A percentile compares a stretch with the other conserved stretches of the same genome.
Evolutionary conservation across 2,329 filamentous ascomycete species (phyloP).

Genomic region (Verticillium nonalfalfae): DNA sequence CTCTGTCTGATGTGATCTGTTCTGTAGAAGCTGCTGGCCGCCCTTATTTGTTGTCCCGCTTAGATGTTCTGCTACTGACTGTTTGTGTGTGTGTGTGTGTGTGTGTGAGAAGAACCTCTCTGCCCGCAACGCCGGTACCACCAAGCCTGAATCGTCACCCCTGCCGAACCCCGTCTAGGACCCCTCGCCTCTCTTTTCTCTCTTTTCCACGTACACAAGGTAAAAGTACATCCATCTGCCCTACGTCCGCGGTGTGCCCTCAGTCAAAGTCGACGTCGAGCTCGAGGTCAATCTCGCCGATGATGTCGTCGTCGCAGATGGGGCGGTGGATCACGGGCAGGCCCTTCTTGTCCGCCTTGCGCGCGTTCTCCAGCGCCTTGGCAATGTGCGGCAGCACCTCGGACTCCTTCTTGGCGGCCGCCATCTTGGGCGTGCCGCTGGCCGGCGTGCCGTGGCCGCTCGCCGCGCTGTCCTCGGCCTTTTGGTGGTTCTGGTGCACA

Average conservation of each 20-base stretch:
- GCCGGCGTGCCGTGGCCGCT: slow-evolving; percentile 40
- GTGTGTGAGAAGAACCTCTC: no score
- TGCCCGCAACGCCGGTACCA: no score
- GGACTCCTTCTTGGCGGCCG: slow-evolving; percentile 29
- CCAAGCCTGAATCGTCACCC: no score
- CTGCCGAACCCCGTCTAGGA: not conserved
- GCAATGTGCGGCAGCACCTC: slow-evolving; percentile 43
- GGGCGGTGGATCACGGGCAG: slow-evolving; percentile 68
- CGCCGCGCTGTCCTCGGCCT: slow-evolving; percentile 12
- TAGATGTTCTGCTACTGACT: no score
- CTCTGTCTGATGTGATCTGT: no score
- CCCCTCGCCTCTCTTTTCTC: not conserved
- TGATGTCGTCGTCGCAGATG: slow-evolving; percentile 86
- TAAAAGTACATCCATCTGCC: not conserved
- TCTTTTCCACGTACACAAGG: not conserved
- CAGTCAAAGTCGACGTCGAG: slow-evolving; percentile 81
- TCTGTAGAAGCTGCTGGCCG: no score
- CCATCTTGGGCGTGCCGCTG: slow-evolving; percentile 43
- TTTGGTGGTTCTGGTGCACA: slow-evolving; percentile 49
- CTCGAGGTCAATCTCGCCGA: slow-evolving; percentile 80
- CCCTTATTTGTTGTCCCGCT: no score
- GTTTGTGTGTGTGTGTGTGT: no score
- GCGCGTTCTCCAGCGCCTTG: slow-evolving; percentile 43
- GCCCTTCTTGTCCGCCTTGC: slow-evolving; percentile 50
- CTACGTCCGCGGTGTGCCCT: not conserved